Percentiles rank a stretch among this genome's conserved stretches.
Conservation (phyloP, 768 basidiomycete species). For the Boletus vermiculosoides region DNA sequence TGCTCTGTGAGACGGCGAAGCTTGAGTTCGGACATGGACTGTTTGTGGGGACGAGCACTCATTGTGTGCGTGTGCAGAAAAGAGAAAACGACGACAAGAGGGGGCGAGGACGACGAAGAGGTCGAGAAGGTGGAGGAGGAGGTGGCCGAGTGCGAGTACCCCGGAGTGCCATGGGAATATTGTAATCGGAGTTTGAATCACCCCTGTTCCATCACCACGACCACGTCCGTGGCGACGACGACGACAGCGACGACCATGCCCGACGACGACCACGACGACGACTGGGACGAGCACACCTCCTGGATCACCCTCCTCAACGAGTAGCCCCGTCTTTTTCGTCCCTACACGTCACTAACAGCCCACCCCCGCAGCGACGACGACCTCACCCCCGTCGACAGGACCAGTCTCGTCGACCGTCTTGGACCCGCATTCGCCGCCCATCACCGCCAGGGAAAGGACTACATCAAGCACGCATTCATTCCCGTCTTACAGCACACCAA, state of each 20-base stretch:
- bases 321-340: constrained; percentile 6
- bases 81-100: neutral
- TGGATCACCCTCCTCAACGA: constrained; percentile 31
- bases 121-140: constrained; percentile 13
- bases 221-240: neutral
- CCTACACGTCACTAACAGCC: neutral
- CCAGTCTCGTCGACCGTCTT: constrained; percentile 48
- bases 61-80: constrained; percentile 36
- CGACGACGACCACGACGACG: neutral
- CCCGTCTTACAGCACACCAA: constrained; percentile 37
- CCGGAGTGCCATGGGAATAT: constrained; percentile 8
- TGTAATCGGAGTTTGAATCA: constrained; percentile 21
- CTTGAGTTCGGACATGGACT: constrained; percentile 98
- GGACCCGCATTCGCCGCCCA: constrained; percentile 38
- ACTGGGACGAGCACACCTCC: constrained; percentile 31
- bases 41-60: constrained; percentile 80
- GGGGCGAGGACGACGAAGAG: neutral
- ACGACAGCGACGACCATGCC: constrained; percentile 1
- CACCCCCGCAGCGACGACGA: constrained; percentile 34
- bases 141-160: constrained; percentile 9
- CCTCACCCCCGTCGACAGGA: constrained; percentile 41
- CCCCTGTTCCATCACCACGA: constrained; percentile 5
- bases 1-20: constrained; percentile 90
- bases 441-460: constrained; percentile 26
- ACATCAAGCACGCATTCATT: constrained; percentile 33